Percentiles rank a stretch among this genome's conserved stretches.
phyloP scores from a whole-genome alignment of 2,329 filamentous ascomycete genomes.

The Clarireedia paspali region DNA sequence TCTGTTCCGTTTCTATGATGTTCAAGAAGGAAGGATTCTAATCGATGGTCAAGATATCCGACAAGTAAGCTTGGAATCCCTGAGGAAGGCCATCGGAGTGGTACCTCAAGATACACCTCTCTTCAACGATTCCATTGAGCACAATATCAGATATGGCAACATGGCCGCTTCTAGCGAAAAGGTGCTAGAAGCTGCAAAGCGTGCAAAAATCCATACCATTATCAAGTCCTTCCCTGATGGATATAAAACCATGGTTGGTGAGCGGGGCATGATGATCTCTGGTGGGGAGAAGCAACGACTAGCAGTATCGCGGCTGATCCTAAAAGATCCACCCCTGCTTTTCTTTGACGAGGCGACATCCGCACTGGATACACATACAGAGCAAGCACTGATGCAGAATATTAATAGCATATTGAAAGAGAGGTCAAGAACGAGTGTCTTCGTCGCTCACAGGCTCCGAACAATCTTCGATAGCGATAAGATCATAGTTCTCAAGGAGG shows the following conservation, averaged over 20 bases:
- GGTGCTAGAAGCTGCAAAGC: slow-evolving; percentile 68
- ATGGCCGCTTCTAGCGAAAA: slow-evolving; percentile 66
- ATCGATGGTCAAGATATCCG: slow-evolving; percentile 92
- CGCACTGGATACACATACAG: slow-evolving; percentile 86
- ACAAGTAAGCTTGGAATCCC: slow-evolving; percentile 70
- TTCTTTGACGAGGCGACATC: slow-evolving; percentile 97
- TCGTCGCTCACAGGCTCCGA: slow-evolving; percentile 84
- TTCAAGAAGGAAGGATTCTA: slow-evolving; percentile 73
- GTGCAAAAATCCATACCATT: slow-evolving; percentile 79
- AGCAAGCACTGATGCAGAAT: slow-evolving; percentile 81
- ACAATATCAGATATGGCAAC: slow-evolving; percentile 91
- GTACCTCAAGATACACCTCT: slow-evolving; percentile 95
- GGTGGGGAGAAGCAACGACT: slow-evolving; percentile 90
- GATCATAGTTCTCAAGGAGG: slow-evolving; percentile 84
- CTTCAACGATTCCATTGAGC: slow-evolving; percentile 93
- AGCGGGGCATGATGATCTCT: slow-evolving; percentile 93
- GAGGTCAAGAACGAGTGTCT: slow-evolving; percentile 84
- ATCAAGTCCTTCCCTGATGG: slow-evolving; percentile 76
- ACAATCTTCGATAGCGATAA: slow-evolving; percentile 92
- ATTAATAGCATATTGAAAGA: slow-evolving; percentile 90
- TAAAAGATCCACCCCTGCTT: slow-evolving; percentile 82
- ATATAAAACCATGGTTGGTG: slow-evolving; percentile 85
- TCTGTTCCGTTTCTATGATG: slow-evolving; percentile 91
- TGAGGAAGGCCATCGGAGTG: slow-evolving; percentile 82
- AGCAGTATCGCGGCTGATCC: slow-evolving; percentile 71